Evolutionary conservation across 2,329 filamentous ascomycete genomes (phyloP).

Genomic region (Cladobotryum protrusum): DNA sequence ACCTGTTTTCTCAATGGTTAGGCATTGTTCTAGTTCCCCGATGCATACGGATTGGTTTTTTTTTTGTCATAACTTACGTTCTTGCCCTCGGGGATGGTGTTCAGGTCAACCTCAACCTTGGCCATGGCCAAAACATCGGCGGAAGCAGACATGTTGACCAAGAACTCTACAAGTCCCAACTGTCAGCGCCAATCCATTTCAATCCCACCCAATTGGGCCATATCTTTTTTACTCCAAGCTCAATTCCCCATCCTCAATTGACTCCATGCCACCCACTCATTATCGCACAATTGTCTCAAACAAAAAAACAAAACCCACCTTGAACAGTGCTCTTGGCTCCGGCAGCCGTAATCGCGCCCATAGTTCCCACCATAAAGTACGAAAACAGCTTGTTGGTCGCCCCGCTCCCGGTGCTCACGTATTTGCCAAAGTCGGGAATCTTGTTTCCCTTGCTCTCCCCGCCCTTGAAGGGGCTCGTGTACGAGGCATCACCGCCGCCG

Average conservation of each 20-base stretch:
- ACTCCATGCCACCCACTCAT: neutral
- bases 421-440: slow-evolving; percentile 86
- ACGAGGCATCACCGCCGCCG: slow-evolving; percentile 41
- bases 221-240: neutral
- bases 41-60: neutral
- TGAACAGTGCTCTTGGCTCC: slow-evolving; percentile 97
- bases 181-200: slow-evolving; percentile 25
- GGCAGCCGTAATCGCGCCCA: slow-evolving; percentile 86
- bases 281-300: neutral
- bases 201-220: slow-evolving; percentile 18
- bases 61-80: slow-evolving; percentile 60
- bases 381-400: slow-evolving; percentile 79
- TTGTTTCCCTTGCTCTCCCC: slow-evolving; percentile 52
- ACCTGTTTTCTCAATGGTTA: slow-evolving; percentile 49
- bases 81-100: slow-evolving; percentile 95
- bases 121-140: slow-evolving; percentile 98
- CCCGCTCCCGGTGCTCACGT: slow-evolving; percentile 64
- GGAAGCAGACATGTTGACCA: slow-evolving; percentile 99
- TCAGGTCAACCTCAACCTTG: slow-evolving; percentile 96
- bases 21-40: neutral
- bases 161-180: slow-evolving; percentile 66
- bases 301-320: slow-evolving; percentile 55
- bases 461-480: slow-evolving; percentile 60
- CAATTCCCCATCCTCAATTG: neutral
- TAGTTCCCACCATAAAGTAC: slow-evolving; percentile 97